phyloP scores from a whole-genome alignment of 345 rosid species.

The Citrus sinensis region DNA sequence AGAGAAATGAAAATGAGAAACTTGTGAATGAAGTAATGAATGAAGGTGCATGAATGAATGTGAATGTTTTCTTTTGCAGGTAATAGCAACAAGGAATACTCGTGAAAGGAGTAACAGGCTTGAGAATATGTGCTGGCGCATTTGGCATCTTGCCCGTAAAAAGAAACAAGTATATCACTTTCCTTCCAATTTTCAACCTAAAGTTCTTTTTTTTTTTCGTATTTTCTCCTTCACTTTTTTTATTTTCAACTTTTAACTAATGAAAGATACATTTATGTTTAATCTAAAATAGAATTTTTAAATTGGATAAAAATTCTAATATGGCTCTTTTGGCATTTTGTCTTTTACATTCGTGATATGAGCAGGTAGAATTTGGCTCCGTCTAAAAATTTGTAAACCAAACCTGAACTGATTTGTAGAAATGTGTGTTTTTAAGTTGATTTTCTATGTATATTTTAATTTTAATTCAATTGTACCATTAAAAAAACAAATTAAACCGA shows the following conservation, averaged over 20 bases:
- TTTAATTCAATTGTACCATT: too few relatives aligned
- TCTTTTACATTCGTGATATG: too few relatives aligned
- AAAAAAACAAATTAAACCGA: too few relatives aligned
- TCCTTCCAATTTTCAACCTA: neutral
- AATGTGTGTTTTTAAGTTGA: too few relatives aligned
- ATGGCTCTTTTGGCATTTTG: too few relatives aligned
- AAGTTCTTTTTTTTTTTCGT: neutral
- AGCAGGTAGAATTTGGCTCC: rapidly evolving
- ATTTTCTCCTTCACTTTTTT: neutral
- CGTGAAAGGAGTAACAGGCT: slow-evolving; percentile 86
- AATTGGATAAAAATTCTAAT: too few relatives aligned
- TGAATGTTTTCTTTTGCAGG: slow-evolving; percentile 43
- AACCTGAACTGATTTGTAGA: rapidly evolving
- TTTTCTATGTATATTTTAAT: too few relatives aligned
- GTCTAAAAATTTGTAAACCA: rapidly evolving
- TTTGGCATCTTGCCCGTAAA: slow-evolving; percentile 94
- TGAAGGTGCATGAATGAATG: slow-evolving; percentile 11
- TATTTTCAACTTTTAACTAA: too few relatives aligned
- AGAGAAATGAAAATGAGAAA: neutral
- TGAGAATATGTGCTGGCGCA: slow-evolving; percentile 96
- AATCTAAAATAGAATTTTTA: too few relatives aligned
- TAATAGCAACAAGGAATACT: slow-evolving; percentile 87
- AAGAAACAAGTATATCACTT: slow-evolving; percentile 60
- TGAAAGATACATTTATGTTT: too few relatives aligned
- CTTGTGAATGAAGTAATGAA: slow-evolving; percentile 11